phyloP scores from a whole-genome alignment of 139 green algal species.

The Coccomyxa sp. region DNA sequence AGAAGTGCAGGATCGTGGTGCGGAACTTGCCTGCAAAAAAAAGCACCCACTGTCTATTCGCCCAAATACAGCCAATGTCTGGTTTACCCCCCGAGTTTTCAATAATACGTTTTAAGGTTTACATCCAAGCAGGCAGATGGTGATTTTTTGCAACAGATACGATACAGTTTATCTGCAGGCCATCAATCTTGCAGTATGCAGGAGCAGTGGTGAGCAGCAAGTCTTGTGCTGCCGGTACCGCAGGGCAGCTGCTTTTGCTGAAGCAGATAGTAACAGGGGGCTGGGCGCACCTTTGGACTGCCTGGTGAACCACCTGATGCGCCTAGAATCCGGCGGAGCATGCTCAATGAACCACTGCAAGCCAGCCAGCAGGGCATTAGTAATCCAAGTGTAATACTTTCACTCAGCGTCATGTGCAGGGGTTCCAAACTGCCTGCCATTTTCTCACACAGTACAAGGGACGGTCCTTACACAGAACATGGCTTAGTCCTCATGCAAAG shows the following conservation, averaged over 20 bases:
- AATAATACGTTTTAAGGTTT: too few relatives aligned
- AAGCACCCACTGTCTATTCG: not conserved
- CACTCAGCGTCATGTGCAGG: not conserved
- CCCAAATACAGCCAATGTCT: too few relatives aligned
- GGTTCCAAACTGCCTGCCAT: not conserved
- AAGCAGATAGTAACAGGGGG: too few relatives aligned
- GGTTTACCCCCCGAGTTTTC: too few relatives aligned
- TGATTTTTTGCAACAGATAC: too few relatives aligned
- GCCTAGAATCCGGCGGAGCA: slow-evolving; percentile 46
- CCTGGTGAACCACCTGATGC: slow-evolving; percentile 45
- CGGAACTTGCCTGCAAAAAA: slow-evolving; percentile 3
- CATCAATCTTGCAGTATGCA: too few relatives aligned
- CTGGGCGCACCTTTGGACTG: slow-evolving; percentile 9
- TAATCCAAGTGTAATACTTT: not conserved
- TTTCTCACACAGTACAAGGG: not conserved
- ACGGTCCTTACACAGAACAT: not conserved
- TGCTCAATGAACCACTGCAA: slow-evolving; percentile 80
- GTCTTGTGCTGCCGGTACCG: too few relatives aligned
- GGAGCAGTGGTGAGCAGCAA: too few relatives aligned
- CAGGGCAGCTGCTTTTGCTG: too few relatives aligned
- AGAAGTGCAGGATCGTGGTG: slow-evolving; percentile 61
- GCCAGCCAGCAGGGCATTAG: slow-evolving; percentile 7
- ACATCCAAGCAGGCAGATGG: too few relatives aligned
- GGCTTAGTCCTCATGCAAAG: not conserved
- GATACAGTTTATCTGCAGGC: too few relatives aligned